phyloP scores from a whole-genome alignment of 2,329 filamentous ascomycete species.

The Remersonia thermophila region DNA sequence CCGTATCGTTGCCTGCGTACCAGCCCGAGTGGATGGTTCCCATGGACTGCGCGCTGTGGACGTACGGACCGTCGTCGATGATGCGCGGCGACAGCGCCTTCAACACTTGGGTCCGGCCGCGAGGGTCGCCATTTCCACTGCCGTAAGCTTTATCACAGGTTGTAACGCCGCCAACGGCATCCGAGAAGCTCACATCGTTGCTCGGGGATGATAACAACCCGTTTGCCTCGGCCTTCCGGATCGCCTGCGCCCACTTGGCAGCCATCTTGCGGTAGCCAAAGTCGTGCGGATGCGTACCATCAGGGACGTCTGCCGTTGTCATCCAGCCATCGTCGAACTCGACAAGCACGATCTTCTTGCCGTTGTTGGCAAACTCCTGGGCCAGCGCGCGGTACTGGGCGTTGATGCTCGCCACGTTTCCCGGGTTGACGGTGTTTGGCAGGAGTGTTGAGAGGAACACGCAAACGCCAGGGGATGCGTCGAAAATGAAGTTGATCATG shows the following conservation, averaged over 20 bases:
- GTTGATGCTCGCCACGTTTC: constrained; percentile 5
- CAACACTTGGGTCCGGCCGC: background rate
- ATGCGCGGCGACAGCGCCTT: constrained; percentile 4
- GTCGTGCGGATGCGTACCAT: constrained; percentile 8
- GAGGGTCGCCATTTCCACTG: background rate
- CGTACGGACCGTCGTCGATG: constrained; percentile 5
- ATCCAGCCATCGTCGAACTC: constrained; percentile 5
- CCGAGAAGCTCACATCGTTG: constrained; percentile 1
- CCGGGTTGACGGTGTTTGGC: constrained; percentile 1
- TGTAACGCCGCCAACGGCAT: background rate
- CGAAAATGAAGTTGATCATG: constrained; percentile 4
- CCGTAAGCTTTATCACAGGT: background rate
- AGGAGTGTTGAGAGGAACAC: constrained; percentile 4
- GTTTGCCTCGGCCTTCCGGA: constrained; percentile 1
- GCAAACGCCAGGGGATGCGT: background rate
- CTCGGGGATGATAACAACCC: constrained; percentile 1
- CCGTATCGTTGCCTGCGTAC: constrained; percentile 1
- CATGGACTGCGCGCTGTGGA: constrained; percentile 3
- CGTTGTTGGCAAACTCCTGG: background rate
- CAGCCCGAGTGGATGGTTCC: constrained; percentile 1
- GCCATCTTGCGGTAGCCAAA: constrained; percentile 9
- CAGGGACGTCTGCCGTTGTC: constrained; percentile 3
- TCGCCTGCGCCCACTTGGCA: constrained; percentile 6
- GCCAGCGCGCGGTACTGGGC: constrained; percentile 5
- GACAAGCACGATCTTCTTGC: constrained; percentile 3